phyloP scores from a whole-genome alignment of 768 basidiomycete genomes.

The Macrolepiota fuliginosa region DNA sequence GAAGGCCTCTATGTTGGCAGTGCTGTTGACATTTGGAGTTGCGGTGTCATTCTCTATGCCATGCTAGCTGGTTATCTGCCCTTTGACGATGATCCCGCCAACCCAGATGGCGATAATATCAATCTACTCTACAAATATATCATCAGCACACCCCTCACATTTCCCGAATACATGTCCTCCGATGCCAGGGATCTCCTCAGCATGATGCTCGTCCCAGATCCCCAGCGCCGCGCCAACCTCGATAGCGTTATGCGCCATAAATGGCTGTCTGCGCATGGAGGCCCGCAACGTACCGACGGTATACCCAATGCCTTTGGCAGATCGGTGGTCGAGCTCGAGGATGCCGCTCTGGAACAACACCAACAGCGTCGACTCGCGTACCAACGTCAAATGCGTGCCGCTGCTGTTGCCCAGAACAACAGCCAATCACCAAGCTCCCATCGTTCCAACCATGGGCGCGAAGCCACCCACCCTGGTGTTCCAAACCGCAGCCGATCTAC shows the following conservation, averaged over 20 bases:
- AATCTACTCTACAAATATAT: slow-evolving; percentile 99
- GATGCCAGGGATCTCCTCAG: slow-evolving; percentile 82
- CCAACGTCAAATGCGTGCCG: slow-evolving; percentile 73
- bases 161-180: slow-evolving; percentile 91
- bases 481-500: slow-evolving; percentile 51
- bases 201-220: slow-evolving; percentile 95
- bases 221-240: slow-evolving; percentile 73
- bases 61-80: slow-evolving; percentile 98
- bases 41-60: slow-evolving; percentile 93
- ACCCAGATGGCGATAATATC: slow-evolving; percentile 99
- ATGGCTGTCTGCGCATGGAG: slow-evolving; percentile 72
- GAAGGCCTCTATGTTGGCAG: slow-evolving; percentile 97
- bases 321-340: slow-evolving; percentile 77
- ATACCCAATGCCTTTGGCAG: slow-evolving; percentile 54
- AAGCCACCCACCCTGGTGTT: slow-evolving; percentile 36
- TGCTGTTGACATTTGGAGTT: slow-evolving; percentile 97
- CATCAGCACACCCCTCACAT: slow-evolving; percentile 92
- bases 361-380: slow-evolving; percentile 80
- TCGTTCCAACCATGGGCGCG: slow-evolving; percentile 53
- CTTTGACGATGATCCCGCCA: slow-evolving; percentile 97
- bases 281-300: slow-evolving; percentile 31
- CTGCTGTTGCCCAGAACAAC: slow-evolving; percentile 28
- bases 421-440: slow-evolving; percentile 25
- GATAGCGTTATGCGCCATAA: slow-evolving; percentile 80
- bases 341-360: slow-evolving; percentile 79